phyloP scores from a whole-genome alignment of 345 rosid species.

The Kernera saxatilis region DNA sequence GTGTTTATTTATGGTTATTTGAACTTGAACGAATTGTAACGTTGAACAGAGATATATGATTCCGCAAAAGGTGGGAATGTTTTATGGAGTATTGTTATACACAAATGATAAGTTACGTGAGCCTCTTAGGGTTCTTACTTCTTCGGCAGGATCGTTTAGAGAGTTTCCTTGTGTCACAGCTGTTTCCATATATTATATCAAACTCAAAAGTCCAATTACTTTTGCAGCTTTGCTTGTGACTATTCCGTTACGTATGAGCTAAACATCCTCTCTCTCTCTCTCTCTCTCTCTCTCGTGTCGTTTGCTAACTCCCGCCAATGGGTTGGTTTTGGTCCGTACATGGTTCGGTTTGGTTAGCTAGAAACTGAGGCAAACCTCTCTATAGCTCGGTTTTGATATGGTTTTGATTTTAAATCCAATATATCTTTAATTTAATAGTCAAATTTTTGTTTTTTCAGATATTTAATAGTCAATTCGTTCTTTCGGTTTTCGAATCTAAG shows the following conservation, averaged over 20 bases:
- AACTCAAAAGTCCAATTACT: neutral
- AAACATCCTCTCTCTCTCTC: neutral
- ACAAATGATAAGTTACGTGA: neutral
- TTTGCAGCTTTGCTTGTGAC: neutral
- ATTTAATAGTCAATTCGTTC: too few relatives aligned
- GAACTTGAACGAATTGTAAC: conserved; percentile 4
- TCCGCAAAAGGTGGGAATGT: neutral
- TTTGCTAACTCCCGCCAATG: neutral
- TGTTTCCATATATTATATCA: too few relatives aligned
- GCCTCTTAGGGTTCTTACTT: neutral
- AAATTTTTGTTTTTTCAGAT: too few relatives aligned
- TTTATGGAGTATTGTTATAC: conserved; percentile 9
- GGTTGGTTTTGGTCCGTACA: too few relatives aligned
- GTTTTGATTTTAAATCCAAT: too few relatives aligned
- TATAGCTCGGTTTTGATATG: too few relatives aligned
- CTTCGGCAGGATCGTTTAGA: neutral
- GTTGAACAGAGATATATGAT: conserved; percentile 13
- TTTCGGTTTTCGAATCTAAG: too few relatives aligned
- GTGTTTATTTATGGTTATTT: conserved; percentile 10
- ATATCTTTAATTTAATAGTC: too few relatives aligned
- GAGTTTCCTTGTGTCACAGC: neutral
- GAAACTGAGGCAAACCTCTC: too few relatives aligned
- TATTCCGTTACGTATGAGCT: neutral
- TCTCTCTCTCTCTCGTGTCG: neutral
- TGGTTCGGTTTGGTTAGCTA: too few relatives aligned